Conservation (phyloP, 441 rosid species). For the Erodium chrysanthum region DNA sequence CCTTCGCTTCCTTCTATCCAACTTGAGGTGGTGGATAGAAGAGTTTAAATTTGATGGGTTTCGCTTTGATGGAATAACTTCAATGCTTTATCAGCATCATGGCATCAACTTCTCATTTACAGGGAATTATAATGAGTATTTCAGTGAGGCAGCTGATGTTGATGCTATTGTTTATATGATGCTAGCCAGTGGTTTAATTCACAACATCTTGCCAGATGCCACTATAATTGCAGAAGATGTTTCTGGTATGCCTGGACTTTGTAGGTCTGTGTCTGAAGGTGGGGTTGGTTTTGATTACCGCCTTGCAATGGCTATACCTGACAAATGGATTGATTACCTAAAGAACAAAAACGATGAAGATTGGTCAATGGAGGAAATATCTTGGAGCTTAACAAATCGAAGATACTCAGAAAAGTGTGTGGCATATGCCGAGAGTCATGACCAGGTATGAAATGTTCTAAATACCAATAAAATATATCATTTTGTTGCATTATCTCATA, state of each 20-base stretch:
- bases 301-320: conserved; percentile 83
- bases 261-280: conserved; percentile 49
- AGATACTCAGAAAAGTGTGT: conserved; percentile 70
- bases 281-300: conserved; percentile 69
- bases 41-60: conserved; percentile 75
- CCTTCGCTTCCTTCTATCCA: conserved; percentile 71
- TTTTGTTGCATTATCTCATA: not conserved
- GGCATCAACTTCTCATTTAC: conserved; percentile 61
- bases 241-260: conserved; percentile 84
- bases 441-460: conserved; percentile 46
- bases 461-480: not conserved
- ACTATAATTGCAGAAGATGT: conserved; percentile 80
- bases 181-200: conserved; percentile 63
- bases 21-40: conserved; percentile 81
- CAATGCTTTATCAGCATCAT: conserved; percentile 78
- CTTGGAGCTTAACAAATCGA: conserved; percentile 57
- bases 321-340: conserved; percentile 73
- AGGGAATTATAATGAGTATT: conserved; percentile 58
- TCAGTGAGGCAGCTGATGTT: conserved; percentile 65
- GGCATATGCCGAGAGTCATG: conserved; percentile 84
- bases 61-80: conserved; percentile 74
- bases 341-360: conserved; percentile 67
- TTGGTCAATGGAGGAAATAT: conserved; percentile 66
- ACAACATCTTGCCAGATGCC: conserved; percentile 54
- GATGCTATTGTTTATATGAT: conserved; percentile 75